These are phyloP conservation scores for Ramularia collo-cygni DNA, from an alignment of 2,329 filamentous ascomycete species.

Conservation along the genomic window DNA sequence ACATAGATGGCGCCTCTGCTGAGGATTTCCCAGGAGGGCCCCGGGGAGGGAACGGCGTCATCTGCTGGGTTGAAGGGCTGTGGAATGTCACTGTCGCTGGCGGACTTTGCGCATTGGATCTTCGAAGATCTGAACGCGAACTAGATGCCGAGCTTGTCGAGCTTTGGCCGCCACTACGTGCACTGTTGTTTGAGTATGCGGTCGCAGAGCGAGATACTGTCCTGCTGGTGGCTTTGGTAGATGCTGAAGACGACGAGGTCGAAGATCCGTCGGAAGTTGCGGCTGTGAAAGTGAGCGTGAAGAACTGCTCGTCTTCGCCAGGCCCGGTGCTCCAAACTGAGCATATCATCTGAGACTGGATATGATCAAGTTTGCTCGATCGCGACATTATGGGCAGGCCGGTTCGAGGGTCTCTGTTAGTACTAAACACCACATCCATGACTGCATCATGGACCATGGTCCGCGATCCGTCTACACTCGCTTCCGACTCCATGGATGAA, in stretches of 20 bases:
- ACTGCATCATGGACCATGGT: conserved; percentile 52
- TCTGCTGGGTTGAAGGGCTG: conserved; percentile 49
- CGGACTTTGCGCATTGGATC: conserved; percentile 6
- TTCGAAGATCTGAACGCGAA: conserved; percentile 12
- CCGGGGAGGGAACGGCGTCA: conserved; percentile 58
- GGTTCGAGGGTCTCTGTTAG: conserved; percentile 34
- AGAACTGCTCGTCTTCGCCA: conserved; percentile 57
- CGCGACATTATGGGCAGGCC: conserved; percentile 34
- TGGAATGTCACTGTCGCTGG: conserved; percentile 29
- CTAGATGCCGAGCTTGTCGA: conserved; percentile 32
- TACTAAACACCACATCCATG: conserved; percentile 61
- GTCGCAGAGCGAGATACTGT: conserved; percentile 39
- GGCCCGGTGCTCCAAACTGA: conserved; percentile 59
- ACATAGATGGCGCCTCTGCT: conserved; percentile 54
- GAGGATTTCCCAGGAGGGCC: conserved; percentile 55
- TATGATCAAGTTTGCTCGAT: conserved; percentile 27
- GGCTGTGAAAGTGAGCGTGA: conserved; percentile 67
- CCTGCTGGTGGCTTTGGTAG: conserved; percentile 29
- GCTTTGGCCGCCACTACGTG: conserved; percentile 33
- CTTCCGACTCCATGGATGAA: conserved; percentile 12
- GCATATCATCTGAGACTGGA: conserved; percentile 68
- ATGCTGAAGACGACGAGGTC: conserved; percentile 18
- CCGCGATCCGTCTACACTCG: conserved; percentile 28
- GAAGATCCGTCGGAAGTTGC: conserved; percentile 27
- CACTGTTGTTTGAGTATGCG: conserved; percentile 29